Evolutionary conservation across 2,329 filamentous ascomycete species (phyloP).

Genomic region (Paramyrothecium roridum): DNA sequence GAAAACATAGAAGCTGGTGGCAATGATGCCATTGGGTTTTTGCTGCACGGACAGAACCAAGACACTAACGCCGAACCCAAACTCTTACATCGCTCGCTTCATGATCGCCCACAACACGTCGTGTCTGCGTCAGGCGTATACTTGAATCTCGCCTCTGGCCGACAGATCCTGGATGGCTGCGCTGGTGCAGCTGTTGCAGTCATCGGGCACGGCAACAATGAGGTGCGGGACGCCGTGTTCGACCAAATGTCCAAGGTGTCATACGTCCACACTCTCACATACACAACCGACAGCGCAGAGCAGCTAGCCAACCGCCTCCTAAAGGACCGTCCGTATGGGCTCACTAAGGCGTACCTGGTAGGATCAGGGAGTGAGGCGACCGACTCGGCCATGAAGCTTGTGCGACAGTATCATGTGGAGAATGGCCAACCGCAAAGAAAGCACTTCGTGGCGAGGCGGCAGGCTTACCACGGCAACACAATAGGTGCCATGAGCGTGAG

Average conservation of each 20-base stretch:
- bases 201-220: conserved; percentile 63
- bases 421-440: conserved; percentile 27
- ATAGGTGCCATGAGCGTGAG: conserved; percentile 63
- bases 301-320: conserved; percentile 31
- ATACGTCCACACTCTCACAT: conserved; percentile 33
- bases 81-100: conserved; percentile 31
- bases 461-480: conserved; percentile 47
- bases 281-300: conserved; percentile 49
- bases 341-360: conserved; percentile 35
- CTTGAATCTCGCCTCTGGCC: conserved; percentile 27
- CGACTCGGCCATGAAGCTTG: conserved; percentile 47
- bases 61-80: conserved; percentile 8
- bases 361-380: conserved; percentile 33
- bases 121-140: conserved; percentile 37
- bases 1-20: too few species aligned
- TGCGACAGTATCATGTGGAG: conserved; percentile 45
- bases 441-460: conserved; percentile 38
- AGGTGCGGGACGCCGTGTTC: conserved; percentile 58
- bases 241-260: conserved; percentile 55
- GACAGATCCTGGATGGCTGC: conserved; percentile 63
- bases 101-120: conserved; percentile 27
- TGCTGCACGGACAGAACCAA: neutral
- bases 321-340: conserved; percentile 28
- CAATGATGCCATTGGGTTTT: too few species aligned
- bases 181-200: conserved; percentile 58